Evolutionary conservation across 768 basidiomycete genomes (phyloP).

Genomic region (Pleurotus pulmonarius): DNA sequence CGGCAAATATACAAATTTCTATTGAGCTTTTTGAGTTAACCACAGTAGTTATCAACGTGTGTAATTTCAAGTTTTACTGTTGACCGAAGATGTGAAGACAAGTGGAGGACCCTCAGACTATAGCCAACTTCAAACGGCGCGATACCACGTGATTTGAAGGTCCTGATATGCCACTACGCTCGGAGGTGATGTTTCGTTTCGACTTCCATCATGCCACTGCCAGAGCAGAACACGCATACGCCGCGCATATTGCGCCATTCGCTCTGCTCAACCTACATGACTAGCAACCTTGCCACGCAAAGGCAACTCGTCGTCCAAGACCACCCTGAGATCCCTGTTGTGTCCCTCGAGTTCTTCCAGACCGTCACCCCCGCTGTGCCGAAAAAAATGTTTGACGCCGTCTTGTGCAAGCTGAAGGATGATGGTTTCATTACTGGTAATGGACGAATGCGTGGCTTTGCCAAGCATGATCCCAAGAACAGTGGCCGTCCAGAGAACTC

Average conservation of each 20-base stretch:
- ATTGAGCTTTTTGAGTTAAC: too few relatives aligned
- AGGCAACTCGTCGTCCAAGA: not conserved
- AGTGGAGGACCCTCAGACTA: too few relatives aligned
- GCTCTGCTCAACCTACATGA: not conserved
- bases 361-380: not conserved
- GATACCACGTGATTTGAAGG: too few relatives aligned
- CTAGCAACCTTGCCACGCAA: not conserved
- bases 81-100: too few relatives aligned
- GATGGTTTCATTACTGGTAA: too few relatives aligned
- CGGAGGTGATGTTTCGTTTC: too few relatives aligned
- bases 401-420: not conserved
- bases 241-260: not conserved
- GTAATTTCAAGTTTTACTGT: too few relatives aligned
- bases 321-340: not conserved
- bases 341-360: not conserved
- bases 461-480: not conserved
- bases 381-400: not conserved
- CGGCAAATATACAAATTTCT: too few relatives aligned
- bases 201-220: too few relatives aligned
- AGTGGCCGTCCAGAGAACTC: not conserved
- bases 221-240: not conserved
- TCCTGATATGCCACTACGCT: too few relatives aligned
- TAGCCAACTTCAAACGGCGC: too few relatives aligned
- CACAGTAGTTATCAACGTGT: too few relatives aligned
- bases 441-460: not conserved